Evolutionary conservation across 169 alveolate genomes (phyloP).

Genomic region (Plasmodium vivax): DNA sequence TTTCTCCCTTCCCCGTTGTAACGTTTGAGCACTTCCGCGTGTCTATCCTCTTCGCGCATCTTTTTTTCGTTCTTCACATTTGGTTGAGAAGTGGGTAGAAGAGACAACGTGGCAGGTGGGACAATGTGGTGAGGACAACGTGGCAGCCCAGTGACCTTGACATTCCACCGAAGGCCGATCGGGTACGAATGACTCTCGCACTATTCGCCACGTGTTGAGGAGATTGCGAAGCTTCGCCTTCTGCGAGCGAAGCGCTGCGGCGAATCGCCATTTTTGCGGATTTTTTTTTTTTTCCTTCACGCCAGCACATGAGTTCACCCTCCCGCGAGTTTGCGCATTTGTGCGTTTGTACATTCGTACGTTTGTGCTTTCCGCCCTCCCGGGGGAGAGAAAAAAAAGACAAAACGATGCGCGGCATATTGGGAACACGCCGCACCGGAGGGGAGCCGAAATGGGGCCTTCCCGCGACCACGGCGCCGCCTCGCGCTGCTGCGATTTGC

Average conservation of each 20-base stretch:
- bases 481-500: neutral
- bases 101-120: neutral
- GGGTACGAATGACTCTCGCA: neutral
- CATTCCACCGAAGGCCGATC: neutral
- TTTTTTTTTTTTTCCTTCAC: neutral
- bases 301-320: neutral
- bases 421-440: neutral
- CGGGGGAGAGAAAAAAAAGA: neutral
- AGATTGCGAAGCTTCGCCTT: neutral
- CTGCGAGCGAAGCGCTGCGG: neutral
- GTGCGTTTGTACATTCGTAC: neutral
- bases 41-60: conserved; percentile 7
- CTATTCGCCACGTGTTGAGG: neutral
- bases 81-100: neutral
- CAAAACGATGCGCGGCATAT: neutral
- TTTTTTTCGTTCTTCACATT: neutral
- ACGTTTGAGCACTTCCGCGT: neutral
- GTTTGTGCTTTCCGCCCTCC: neutral
- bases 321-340: neutral
- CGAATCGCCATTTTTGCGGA: neutral
- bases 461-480: neutral
- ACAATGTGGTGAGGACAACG: neutral
- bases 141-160: neutral
- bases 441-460: neutral
- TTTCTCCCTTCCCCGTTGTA: neutral